Evolutionary conservation across 768 basidiomycete genomes (phyloP).

Genomic region (Hemileccinum rubropunctum): DNA sequence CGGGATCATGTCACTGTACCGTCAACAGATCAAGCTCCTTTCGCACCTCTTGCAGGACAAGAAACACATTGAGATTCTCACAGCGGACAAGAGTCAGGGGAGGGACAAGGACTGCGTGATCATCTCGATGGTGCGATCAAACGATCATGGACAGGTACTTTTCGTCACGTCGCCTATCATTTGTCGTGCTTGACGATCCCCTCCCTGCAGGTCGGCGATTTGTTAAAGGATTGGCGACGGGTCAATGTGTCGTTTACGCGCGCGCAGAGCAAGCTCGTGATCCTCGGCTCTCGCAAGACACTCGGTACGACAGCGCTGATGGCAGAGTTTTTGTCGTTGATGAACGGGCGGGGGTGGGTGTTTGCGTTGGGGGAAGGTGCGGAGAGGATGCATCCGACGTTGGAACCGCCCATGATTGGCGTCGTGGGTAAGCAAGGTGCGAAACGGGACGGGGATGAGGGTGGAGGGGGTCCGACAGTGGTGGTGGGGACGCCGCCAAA

Average conservation of each 20-base stretch:
- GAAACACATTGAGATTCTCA: constrained; percentile 75
- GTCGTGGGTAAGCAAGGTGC: constrained; percentile 12
- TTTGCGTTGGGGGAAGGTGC: constrained; percentile 54
- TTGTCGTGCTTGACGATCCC: neutral
- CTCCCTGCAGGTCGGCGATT: constrained; percentile 76
- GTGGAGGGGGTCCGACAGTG: constrained; percentile 3
- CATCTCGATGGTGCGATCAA: constrained; percentile 90
- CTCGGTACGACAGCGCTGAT: constrained; percentile 61
- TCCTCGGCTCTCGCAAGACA: constrained; percentile 85
- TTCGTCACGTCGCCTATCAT: too few relatives aligned
- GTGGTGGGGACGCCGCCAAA: constrained; percentile 24
- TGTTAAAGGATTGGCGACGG: constrained; percentile 92
- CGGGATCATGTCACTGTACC: constrained; percentile 88
- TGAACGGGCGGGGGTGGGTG: constrained; percentile 74
- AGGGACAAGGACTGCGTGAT: constrained; percentile 95
- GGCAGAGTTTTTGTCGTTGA: constrained; percentile 70
- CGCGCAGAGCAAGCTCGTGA: constrained; percentile 84
- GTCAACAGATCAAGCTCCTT: constrained; percentile 93
- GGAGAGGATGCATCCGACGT: constrained; percentile 46
- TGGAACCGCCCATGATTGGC: constrained; percentile 15
- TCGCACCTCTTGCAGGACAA: constrained; percentile 56
- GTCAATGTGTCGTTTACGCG: constrained; percentile 98
- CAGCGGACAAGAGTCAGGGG: constrained; percentile 92
- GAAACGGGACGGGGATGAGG: constrained; percentile 11
- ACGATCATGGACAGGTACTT: constrained; percentile 70